Evolutionary conservation across 768 basidiomycete species (phyloP).

Genomic region (Plicaturopsis crispa): DNA sequence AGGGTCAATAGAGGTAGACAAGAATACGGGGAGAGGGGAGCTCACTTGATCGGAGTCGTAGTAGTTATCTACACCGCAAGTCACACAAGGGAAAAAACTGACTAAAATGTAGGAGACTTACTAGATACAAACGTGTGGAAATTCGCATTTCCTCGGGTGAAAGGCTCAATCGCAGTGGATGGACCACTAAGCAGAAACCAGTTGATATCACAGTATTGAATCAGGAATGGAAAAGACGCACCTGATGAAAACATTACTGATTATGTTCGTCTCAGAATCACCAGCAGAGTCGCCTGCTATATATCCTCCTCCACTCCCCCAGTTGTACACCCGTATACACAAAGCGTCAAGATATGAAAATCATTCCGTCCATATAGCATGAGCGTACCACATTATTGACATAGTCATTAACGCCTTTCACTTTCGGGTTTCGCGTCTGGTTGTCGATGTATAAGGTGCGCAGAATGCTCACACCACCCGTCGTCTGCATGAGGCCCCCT

Average conservation of each 20-base stretch:
- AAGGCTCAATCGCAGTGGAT: constrained; percentile 6
- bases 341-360: neutral
- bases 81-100: too few relatives aligned
- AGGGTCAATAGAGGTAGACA: constrained; percentile 1
- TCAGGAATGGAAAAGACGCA: constrained; percentile 5
- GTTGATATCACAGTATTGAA: too few relatives aligned
- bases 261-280: constrained; percentile 24
- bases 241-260: constrained; percentile 28
- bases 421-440: constrained; percentile 28
- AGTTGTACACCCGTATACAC: constrained; percentile 21
- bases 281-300: constrained; percentile 29
- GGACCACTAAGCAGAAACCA: too few relatives aligned
- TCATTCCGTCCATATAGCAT: neutral
- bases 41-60: too few relatives aligned
- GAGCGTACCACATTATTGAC: constrained; percentile 27
- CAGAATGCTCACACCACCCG: constrained; percentile 27
- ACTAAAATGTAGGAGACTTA: constrained; percentile 26
- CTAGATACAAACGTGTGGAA: constrained; percentile 27
- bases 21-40: too few relatives aligned
- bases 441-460: constrained; percentile 30
- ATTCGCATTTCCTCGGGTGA: constrained; percentile 28
- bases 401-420: constrained; percentile 29
- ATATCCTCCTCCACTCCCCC: constrained; percentile 26
- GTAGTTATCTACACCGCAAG: too few relatives aligned
- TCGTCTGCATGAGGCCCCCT: constrained; percentile 28